Evolutionary conservation across 2,329 filamentous ascomycete genomes (phyloP), one percentile per base, ranked within the genome.

Genomic region (Verticillium nubilum): DNA sequence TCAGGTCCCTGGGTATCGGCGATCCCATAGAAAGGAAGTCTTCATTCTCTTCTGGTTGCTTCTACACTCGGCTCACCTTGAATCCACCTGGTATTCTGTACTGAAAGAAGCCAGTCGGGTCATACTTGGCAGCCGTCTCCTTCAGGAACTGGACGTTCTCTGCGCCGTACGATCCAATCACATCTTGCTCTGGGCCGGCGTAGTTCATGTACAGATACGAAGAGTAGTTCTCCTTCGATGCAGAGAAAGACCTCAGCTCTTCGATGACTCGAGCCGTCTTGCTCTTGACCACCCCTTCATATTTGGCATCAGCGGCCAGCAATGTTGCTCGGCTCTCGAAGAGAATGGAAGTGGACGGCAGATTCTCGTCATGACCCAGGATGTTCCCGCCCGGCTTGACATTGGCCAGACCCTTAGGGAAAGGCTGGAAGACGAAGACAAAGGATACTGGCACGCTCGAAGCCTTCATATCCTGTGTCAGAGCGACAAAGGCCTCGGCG

Each of bases 51-150:
- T 19, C n/a, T 23, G 19, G n/a, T 23, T 4, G 4, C 42, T n/a
- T 6, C 19, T 47, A 23, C 5, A 47, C 19, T 25, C 42, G 42
- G 19, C 42, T 47, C 19, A 23, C 42, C 27, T 62, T 59, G 28
- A 28, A 62, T 0, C 57, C 59, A 3, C 61, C 61, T 7, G 54
- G 33, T 5, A 62, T 50, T 3, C 56, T 52, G 9, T 15, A 17
- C 42, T 62, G 61, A 35, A 62, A 61, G 27, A 61, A 50, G 1
- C 78, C 77, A 57, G 72, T 47, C 28, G 59, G 57, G 5, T 59
- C 61, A n/a, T 62, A 61, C 23, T 62, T 58, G 13, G 53, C 55
- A 3, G 61, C 61, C 5, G 42, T 37, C 26, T 33, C 37, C 35
- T 23, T 55, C 15, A 62, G 25, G 12, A 61, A 61, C 54, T 26